Conservation (phyloP, 1,284 basidiomycete species). For the Trametes sp. region DNA sequence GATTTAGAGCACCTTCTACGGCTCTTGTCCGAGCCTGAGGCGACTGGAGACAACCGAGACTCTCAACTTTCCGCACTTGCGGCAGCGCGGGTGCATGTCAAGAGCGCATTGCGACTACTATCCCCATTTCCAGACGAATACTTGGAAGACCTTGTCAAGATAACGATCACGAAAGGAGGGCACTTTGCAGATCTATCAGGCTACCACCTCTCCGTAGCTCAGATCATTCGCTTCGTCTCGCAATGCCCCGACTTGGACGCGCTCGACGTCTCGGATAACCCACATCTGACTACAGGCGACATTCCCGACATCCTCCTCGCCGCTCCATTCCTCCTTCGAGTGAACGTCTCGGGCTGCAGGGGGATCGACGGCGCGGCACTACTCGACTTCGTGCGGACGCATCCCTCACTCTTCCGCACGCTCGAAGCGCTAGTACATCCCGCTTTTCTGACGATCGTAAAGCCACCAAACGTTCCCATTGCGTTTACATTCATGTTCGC, state of each 20-base stretch:
- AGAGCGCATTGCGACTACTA: not conserved
- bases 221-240: not conserved
- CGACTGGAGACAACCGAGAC: no score
- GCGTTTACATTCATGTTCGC: slow-evolving; percentile 1
- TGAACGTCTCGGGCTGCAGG: not conserved
- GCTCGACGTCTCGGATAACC: not conserved
- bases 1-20: not conserved
- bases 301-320: not conserved
- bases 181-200: not conserved
- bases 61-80: no score
- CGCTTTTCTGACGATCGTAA: not conserved
- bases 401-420: not conserved
- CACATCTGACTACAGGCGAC: not conserved
- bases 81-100: not conserved
- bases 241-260: not conserved
- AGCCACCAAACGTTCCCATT: not conserved
- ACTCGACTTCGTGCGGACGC: not conserved
- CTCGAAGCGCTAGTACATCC: not conserved
- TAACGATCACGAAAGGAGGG: not conserved
- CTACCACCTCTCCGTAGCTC: not conserved
- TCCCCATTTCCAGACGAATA: not conserved
- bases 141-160: not conserved
- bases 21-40: no score
- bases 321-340: not conserved
- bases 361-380: not conserved